These are phyloP conservation scores for Leccinum subtestaceum DNA, from an alignment of 768 basidiomycete genomes.

Conservation along the genomic window DNA sequence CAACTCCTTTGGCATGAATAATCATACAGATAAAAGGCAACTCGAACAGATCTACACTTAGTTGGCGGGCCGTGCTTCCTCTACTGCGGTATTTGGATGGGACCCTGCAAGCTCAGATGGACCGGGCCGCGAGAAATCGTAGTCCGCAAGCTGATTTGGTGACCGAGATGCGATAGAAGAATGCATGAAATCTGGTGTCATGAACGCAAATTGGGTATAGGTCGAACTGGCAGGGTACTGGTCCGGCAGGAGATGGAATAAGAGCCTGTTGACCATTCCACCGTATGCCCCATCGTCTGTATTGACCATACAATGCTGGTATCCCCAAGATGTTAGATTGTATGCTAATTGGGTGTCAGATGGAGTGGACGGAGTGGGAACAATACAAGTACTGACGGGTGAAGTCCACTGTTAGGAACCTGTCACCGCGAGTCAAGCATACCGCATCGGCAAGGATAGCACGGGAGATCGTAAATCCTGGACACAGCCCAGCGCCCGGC, in stretches of 20 bases:
- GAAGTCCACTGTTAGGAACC: conserved; percentile 73
- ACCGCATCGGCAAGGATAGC: conserved; percentile 84
- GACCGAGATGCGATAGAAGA: conserved; percentile 42
- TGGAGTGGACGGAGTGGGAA: not conserved
- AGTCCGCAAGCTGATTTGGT: conserved; percentile 39
- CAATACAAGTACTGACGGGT: conserved; percentile 52
- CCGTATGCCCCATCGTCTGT: conserved; percentile 68
- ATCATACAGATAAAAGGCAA: no score
- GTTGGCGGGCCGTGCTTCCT: no score
- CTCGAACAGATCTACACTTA: no score
- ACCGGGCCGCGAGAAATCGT: conserved; percentile 55
- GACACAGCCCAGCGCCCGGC: conserved; percentile 74
- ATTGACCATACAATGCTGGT: conserved; percentile 64
- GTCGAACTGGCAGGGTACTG: conserved; percentile 62
- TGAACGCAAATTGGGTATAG: conserved; percentile 82
- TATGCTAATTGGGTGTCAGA: conserved; percentile 42
- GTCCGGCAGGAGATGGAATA: conserved; percentile 68
- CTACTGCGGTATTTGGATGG: no score
- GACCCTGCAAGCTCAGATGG: no score
- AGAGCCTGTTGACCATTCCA: conserved; percentile 70
- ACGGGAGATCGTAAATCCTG: conserved; percentile 79
- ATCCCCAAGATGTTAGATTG: conserved; percentile 81
- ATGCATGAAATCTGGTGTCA: conserved; percentile 48
- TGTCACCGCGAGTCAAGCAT: conserved; percentile 71
- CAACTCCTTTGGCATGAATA: no score